Base-by-base conservation (phyloP, 108 stramenopile genomes). In the Pseudonitzschia delicatissima region DNA sequence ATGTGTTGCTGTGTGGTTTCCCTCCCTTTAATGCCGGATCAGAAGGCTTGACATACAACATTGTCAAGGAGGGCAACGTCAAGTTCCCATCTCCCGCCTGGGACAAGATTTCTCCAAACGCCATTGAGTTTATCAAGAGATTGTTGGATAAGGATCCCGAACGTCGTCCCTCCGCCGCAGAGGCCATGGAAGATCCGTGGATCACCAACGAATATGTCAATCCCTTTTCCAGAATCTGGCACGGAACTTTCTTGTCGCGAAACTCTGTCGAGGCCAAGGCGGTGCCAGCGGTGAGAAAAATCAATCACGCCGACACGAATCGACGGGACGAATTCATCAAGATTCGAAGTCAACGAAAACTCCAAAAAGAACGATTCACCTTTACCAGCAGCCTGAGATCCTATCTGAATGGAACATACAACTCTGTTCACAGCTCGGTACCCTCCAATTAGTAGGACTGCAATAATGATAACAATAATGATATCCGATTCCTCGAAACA, bases 1-100 rank as follows among this genome's bases (percentile, higher is more conserved):
- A 83, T 77, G 90, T 97, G 15, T 48, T 97, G 9, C 62, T 97
- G 0, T 88, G 86, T 21, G 90, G 93, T 11, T 87, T 84, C 55
- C 85, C 87, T 11, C 93, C 93, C 13, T 95, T 92, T 69, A 65
- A 71, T 71, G 85, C 25, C 58, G 78, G 61, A 52, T 73, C 31
- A 73, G 85, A 59, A 76, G 49, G 57, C 51, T 58, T 50, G 67
- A 79, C 48, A 34, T 72, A 64, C 50, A 66, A 48, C 58, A 52
- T 60, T 11, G 76, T 64, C 35, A 50, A 57, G 73, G 62, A 71
- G 11, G 72, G 68, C 31, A 59, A 28, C 29, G 78, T 55, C 42
- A 20, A 34, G 27, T 82, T 82, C 57, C 70, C 73, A 33, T 57
- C 62, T 1, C 66, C 62, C 11, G 74, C 73, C 53, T 85, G 84